These are phyloP conservation scores for Colletotrichum lini DNA, from an alignment of 2,329 filamentous ascomycete species.

Conservation along the genomic window DNA sequence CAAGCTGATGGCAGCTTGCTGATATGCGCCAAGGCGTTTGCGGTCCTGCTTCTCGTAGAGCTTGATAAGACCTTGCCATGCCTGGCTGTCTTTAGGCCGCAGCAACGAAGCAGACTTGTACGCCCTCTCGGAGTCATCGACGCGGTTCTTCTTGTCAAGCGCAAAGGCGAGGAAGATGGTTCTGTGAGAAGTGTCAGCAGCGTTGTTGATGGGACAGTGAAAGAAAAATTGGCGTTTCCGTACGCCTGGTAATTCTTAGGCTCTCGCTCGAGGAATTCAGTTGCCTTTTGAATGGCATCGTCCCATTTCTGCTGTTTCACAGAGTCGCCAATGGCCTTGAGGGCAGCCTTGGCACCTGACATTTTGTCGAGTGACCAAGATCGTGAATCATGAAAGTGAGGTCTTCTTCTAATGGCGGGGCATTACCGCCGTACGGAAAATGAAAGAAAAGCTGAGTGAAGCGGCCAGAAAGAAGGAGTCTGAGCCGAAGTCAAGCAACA, in stretches of 20 bases:
- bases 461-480: no score
- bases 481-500: no score
- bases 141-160: conserved; percentile 80
- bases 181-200: conserved; percentile 37
- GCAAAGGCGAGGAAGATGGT: conserved; percentile 88
- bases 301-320: conserved; percentile 86
- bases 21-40: conserved; percentile 80
- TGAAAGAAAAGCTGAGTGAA: background rate
- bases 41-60: conserved; percentile 85
- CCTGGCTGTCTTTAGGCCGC: conserved; percentile 83
- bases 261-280: conserved; percentile 79
- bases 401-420: conserved; percentile 33
- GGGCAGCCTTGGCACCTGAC: conserved; percentile 76
- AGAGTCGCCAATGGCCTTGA: conserved; percentile 86
- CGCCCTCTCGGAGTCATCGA: conserved; percentile 80
- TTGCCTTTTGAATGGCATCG: conserved; percentile 78
- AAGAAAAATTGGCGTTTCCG: conserved; percentile 47
- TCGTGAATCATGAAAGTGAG: conserved; percentile 37
- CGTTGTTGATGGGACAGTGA: background rate
- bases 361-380: conserved; percentile 52
- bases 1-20: conserved; percentile 79
- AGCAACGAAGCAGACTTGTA: conserved; percentile 81
- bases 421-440: conserved; percentile 19
- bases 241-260: conserved; percentile 86
- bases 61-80: conserved; percentile 91